phyloP scores from a whole-genome alignment of 2,329 filamentous ascomycete genomes.

The Didymella segeticola region DNA sequence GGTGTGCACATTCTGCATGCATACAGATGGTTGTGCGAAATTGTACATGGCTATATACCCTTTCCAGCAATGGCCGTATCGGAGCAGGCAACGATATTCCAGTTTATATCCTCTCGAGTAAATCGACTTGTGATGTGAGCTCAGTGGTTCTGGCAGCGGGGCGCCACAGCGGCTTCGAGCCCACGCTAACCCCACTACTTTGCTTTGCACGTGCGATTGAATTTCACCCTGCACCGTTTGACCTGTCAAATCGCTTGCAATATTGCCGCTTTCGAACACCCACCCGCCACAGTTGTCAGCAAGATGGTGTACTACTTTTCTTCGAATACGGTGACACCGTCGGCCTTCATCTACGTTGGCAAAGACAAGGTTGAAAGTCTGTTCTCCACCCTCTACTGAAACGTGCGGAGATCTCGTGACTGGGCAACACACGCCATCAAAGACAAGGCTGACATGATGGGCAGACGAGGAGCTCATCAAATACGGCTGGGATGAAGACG shows the following conservation, averaged over 20 bases:
- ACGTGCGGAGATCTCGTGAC: background rate
- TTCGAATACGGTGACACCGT: conserved; percentile 79
- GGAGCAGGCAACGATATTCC: too few relatives aligned
- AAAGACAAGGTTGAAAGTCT: conserved; percentile 99
- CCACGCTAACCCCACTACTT: conserved; percentile 39
- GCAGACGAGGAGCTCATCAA: conserved; percentile 96
- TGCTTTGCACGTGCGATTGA: conserved; percentile 36
- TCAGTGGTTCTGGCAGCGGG: too few relatives aligned
- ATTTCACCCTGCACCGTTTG: conserved; percentile 27
- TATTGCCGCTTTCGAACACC: conserved; percentile 5
- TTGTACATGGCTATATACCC: background rate
- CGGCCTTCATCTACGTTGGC: conserved; percentile 92
- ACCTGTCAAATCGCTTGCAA: conserved; percentile 10
- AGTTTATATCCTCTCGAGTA: too few relatives aligned
- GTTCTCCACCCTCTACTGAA: conserved; percentile 36
- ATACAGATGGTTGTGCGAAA: background rate
- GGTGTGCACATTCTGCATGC: background rate
- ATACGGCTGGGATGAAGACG: conserved; percentile 91
- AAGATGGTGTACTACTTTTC: conserved; percentile 96
- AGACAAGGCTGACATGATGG: background rate
- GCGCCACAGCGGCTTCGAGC: conserved; percentile 5
- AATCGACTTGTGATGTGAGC: too few relatives aligned
- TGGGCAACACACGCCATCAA: background rate
- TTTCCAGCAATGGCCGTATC: background rate
- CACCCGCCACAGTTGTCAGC: background rate